Base-by-base conservation (phyloP, 2,329 filamentous ascomycete species). In the Blastomyces parvus region DNA sequence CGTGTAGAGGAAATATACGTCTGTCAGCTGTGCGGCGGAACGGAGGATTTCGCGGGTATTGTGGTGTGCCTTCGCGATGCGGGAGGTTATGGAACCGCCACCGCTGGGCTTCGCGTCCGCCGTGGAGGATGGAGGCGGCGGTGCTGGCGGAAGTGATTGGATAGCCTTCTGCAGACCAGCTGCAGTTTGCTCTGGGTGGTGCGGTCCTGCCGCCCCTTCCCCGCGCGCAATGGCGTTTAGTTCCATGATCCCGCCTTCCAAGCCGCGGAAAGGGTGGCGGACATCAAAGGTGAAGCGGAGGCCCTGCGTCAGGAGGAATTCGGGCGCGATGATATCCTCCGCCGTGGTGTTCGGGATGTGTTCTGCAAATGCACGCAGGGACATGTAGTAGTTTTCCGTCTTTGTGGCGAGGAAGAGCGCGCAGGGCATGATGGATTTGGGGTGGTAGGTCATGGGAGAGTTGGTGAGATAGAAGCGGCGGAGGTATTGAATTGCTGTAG, bases 1-100 rank as follows among this genome's bases (percentile, higher is more conserved):
- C 0, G 93, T 93, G 77, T 90, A 97, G 75, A 96, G 88, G 77
- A 97, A 97, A 78, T 97, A 97, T n/a, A 86, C 91, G 70, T 99
- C 94, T 33, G 93, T 96, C 65, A 97, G 83, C 60, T 96, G 80
- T 0, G 91, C 89, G 63, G 90, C 89, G 62, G 86, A 88, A 72
- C 90, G 90, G 62, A 95, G 83, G 57, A 90, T 82, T 25, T 87
- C 84, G 52, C 89, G 84, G 0, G 92, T 89, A 61, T 82, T 83
- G n/a, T 81, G 80, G 72, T 96, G 91, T 0, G 90, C 90, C 13
- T 81, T 80, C 36, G 78, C 78, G 60, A 86, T 79, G 25, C 84
- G 79, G 63, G 80, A 74, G 33, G 72, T 69, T 60, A 76, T 70
- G 0, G 75, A 75, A 6, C 38, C 22, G 2, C 68, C 66, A 13